These are phyloP conservation scores for Candida yuanshanica DNA, from an alignment of 805 yeast genomes.

Conservation along the genomic window DNA sequence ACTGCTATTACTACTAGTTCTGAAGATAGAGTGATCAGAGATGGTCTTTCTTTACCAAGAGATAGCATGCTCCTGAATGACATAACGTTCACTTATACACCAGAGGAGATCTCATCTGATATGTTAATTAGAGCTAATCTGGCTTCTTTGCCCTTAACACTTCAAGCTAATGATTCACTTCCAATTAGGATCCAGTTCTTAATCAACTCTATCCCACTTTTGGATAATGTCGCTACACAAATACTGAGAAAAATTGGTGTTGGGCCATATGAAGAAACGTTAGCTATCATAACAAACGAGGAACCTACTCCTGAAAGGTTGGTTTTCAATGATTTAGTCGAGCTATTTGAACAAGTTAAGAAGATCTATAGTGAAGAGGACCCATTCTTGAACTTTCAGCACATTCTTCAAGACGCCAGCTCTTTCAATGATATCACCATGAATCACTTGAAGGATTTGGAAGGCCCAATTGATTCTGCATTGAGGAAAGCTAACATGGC, in stretches of 20 bases:
- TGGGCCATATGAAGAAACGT: conserved; percentile 70
- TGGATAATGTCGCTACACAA: conserved; percentile 81
- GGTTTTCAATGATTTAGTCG: conserved; percentile 60
- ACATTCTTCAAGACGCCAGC: conserved; percentile 54
- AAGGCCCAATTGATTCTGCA: conserved; percentile 31
- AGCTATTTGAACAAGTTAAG: conserved; percentile 73
- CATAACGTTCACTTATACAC: neutral
- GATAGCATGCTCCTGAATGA: conserved; percentile 16
- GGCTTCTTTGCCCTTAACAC: conserved; percentile 53
- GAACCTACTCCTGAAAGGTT: conserved; percentile 62
- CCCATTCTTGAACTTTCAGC: conserved; percentile 65
- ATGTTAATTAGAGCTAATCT: conserved; percentile 40
- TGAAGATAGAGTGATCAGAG: conserved; percentile 5
- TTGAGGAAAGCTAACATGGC: conserved; percentile 82
- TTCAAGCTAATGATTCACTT: conserved; percentile 49
- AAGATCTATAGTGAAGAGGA: conserved; percentile 60
- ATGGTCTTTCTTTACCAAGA: conserved; percentile 19
- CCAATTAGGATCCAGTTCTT: conserved; percentile 53
- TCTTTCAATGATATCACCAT: conserved; percentile 1
- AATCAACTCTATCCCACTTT: conserved; percentile 63
- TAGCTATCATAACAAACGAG: conserved; percentile 60
- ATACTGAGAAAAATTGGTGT: conserved; percentile 64
- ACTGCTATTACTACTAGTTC: neutral
- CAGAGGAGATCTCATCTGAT: conserved; percentile 11
- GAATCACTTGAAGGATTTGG: conserved; percentile 13